These are phyloP conservation scores for Scheffersomyces amazonensis DNA, from an alignment of 805 yeast species.

Conservation along the genomic window DNA sequence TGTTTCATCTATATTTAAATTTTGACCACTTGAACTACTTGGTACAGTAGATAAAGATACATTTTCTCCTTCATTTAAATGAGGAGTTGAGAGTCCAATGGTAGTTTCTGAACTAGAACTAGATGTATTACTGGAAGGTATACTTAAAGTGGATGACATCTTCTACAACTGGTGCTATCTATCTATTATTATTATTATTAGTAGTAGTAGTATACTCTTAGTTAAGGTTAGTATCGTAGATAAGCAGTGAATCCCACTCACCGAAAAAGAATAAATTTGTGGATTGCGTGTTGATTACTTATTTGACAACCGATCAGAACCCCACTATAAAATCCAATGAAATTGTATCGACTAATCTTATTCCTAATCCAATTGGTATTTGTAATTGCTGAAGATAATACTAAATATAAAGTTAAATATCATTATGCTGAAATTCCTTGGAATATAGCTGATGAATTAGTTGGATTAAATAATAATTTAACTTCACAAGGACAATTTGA, in stretches of 20 bases:
- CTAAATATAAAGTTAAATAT: constrained; percentile 14
- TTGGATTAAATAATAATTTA: constrained; percentile 5
- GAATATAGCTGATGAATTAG: constrained; percentile 9
- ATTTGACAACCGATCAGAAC: too few relatives aligned
- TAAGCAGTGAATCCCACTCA: too few relatives aligned
- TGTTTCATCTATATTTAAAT: background rate
- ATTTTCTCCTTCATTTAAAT: constrained; percentile 21
- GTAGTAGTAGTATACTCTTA: too few relatives aligned
- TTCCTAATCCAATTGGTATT: background rate
- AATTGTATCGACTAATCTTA: background rate
- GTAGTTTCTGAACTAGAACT: constrained; percentile 5
- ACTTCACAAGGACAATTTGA: constrained; percentile 13
- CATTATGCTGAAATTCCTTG: constrained; percentile 14
- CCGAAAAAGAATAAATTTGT: too few relatives aligned
- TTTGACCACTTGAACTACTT: background rate
- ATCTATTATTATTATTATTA: too few relatives aligned
- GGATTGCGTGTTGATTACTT: too few relatives aligned
- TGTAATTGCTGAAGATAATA: constrained; percentile 1
- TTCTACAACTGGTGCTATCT: background rate
- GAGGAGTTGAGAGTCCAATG: constrained; percentile 32
- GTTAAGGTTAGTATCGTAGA: too few relatives aligned
- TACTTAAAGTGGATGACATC: background rate
- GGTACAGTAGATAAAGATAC: background rate
- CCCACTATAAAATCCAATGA: too few relatives aligned
- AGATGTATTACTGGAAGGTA: too few relatives aligned